Base-by-base conservation (phyloP, 805 yeast species). In the Saccharomycopsis sp. region DNA sequence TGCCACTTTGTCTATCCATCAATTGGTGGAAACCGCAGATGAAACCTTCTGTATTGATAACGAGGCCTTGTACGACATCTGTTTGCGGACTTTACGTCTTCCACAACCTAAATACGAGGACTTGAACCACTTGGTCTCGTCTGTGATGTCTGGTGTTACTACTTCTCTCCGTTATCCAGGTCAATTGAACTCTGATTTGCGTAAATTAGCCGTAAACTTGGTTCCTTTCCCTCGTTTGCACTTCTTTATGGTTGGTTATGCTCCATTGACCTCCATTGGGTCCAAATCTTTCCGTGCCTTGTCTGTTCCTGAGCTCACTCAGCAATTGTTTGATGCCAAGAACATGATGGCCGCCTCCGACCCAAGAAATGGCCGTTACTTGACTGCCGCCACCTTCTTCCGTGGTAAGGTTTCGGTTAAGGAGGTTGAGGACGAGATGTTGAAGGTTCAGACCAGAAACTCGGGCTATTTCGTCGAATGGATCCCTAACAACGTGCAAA, bases 311-410 rank as follows among this genome's bases (percentile, higher is more conserved):
- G 97, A 91, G 75, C 82, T 91, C 68, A 89, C 97, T 53, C 96
- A 89, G 75, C 97, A 91, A 75, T 83, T 91, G 86, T 90, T 91
- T 70, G 96, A 90, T 71, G 81, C 96, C 58, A 86, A 83, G 72
- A 91, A 89, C 74, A 88, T 91, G 94, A 91, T 91, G 97, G 96
- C 97, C 47, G 97, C 96, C 53, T 82, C 93, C 20, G 92, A 91
- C 73, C 96, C 97, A 66, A 80, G 86, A 75, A 85, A 85, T 70
- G 97, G 97, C 66, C 83, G 96, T 72, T 91, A 91, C 74, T 78
- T 91, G 72, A 89, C 97, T 8, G 96, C 89, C 59, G 96, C 97
- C 42, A 92, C 97, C 17, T 88, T 91, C 78, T 91, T 89, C 78
- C 84, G 97, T 74, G 97, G 97, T 75, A 87, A 89, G 67, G 96